These are phyloP conservation scores for Fistulina hepatica DNA, from an alignment of 1,284 basidiomycete genomes.

Conservation along the genomic window DNA sequence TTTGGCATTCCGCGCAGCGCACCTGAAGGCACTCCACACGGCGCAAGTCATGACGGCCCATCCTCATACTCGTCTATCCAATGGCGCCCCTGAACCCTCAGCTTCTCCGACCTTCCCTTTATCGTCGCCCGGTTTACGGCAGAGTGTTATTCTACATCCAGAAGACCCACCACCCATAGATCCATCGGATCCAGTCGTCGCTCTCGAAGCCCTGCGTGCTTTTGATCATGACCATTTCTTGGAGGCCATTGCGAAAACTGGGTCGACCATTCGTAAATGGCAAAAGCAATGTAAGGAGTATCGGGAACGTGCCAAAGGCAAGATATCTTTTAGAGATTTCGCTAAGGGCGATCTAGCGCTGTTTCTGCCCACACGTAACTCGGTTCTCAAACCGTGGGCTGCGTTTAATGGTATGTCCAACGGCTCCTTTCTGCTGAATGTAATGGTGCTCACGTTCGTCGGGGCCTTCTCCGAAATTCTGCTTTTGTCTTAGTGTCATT, in stretches of 20 bases:
- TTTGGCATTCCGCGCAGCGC: slow-evolving; percentile 60
- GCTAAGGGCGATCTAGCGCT: slow-evolving; percentile 88
- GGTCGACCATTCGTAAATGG: slow-evolving; percentile 87
- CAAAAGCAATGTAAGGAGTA: slow-evolving; percentile 94
- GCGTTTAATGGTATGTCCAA: slow-evolving; percentile 76
- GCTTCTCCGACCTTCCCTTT: slow-evolving; percentile 41
- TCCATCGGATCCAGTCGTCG: slow-evolving; percentile 55
- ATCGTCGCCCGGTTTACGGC: slow-evolving; percentile 37
- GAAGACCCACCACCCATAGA: slow-evolving; percentile 66
- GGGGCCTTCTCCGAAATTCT: slow-evolving; percentile 28
- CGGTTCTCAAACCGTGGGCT: slow-evolving; percentile 90
- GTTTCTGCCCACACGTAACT: slow-evolving; percentile 92
- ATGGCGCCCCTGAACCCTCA: slow-evolving; percentile 27
- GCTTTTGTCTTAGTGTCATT: slow-evolving; percentile 59
- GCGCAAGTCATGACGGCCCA: slow-evolving; percentile 52
- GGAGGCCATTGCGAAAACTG: slow-evolving; percentile 71
- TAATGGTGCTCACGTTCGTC: slow-evolving; percentile 6
- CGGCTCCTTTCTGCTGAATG: slow-evolving; percentile 4
- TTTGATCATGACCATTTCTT: slow-evolving; percentile 80
- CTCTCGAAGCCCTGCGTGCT: slow-evolving; percentile 55
- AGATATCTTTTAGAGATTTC: slow-evolving; percentile 91
- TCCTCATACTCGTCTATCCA: slow-evolving; percentile 30
- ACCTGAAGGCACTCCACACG: slow-evolving; percentile 56
- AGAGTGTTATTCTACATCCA: slow-evolving; percentile 38
- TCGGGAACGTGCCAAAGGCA: slow-evolving; percentile 83